Evolutionary conservation across 495 filamentous ascomycete genomes (phyloP).

Genomic region (Neurospora hispaniola): DNA sequence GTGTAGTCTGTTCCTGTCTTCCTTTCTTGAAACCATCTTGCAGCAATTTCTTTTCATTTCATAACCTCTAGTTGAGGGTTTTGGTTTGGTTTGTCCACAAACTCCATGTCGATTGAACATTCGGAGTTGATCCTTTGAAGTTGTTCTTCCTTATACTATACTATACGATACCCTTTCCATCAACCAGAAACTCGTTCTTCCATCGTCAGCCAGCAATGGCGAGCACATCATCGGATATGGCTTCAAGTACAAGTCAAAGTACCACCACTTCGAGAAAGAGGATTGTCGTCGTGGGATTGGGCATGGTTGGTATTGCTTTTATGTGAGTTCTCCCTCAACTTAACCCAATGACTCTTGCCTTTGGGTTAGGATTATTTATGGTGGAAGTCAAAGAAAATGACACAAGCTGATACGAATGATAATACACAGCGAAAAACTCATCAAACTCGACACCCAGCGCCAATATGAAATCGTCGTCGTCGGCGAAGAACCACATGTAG

Average conservation of each 20-base stretch:
- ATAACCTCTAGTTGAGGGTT: no score
- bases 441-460: constrained; percentile 72
- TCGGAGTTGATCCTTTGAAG: not conserved
- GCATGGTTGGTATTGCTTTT: constrained; percentile 92
- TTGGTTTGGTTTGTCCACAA: no score
- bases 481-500: constrained; percentile 84
- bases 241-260: constrained; percentile 5
- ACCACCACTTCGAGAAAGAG: constrained; percentile 40
- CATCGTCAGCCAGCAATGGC: no score
- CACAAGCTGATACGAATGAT: not conserved
- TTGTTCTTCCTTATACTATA: not conserved
- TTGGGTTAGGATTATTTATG: no score
- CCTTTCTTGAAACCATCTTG: no score
- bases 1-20: not conserved
- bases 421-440: constrained; percentile 59
- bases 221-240: constrained; percentile 17
- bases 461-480: constrained; percentile 85
- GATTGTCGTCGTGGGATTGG: constrained; percentile 81
- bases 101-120: not conserved
- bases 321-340: constrained; percentile 48
- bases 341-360: not conserved
- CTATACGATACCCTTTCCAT: not conserved
- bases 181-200: no score
- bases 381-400: constrained; percentile 15
- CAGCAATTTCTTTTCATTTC: no score